phyloP scores from a whole-genome alignment of 2,329 filamentous ascomycete species.

The Tolypocladium album region DNA sequence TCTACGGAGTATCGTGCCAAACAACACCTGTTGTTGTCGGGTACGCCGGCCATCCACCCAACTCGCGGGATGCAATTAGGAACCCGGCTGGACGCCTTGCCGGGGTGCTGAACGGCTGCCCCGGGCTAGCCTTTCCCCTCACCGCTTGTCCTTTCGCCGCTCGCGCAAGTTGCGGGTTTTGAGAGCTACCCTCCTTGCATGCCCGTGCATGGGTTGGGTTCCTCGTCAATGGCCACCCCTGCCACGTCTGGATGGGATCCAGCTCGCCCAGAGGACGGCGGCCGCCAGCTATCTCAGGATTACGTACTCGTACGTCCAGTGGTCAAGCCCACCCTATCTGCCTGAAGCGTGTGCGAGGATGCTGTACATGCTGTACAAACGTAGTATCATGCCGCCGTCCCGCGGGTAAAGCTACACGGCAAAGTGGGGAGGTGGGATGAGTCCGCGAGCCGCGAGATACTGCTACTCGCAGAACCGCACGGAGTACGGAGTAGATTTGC shows the following conservation, averaged over 20 bases:
- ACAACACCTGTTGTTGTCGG: background rate
- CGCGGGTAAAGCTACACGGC: background rate
- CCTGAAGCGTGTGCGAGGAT: background rate
- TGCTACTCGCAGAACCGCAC: background rate
- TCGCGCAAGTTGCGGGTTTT: slow-evolving; percentile 3
- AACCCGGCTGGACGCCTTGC: background rate
- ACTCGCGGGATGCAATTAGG: background rate
- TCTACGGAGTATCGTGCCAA: background rate
- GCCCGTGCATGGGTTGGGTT: slow-evolving; percentile 7
- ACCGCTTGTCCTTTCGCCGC: slow-evolving; percentile 6
- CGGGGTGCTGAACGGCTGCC: background rate
- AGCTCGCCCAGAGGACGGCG: background rate
- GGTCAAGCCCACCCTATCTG: background rate
- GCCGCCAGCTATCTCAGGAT: slow-evolving; percentile 1
- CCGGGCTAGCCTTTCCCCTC: slow-evolving; percentile 1
- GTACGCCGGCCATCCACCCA: background rate
- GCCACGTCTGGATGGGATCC: background rate
- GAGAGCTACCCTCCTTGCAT: slow-evolving; percentile 8
- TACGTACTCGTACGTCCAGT: background rate
- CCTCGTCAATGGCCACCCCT: background rate
- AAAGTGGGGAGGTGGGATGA: slow-evolving; percentile 1
- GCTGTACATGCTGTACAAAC: too few relatives aligned
- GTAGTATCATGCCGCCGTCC: background rate
- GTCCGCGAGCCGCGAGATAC: background rate
- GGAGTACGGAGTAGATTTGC: background rate